Evolutionary conservation across 2,329 filamentous ascomycete species (phyloP), one percentile per base, ranked within the genome.

Genomic region (Paraphaeosphaeria minitans): DNA sequence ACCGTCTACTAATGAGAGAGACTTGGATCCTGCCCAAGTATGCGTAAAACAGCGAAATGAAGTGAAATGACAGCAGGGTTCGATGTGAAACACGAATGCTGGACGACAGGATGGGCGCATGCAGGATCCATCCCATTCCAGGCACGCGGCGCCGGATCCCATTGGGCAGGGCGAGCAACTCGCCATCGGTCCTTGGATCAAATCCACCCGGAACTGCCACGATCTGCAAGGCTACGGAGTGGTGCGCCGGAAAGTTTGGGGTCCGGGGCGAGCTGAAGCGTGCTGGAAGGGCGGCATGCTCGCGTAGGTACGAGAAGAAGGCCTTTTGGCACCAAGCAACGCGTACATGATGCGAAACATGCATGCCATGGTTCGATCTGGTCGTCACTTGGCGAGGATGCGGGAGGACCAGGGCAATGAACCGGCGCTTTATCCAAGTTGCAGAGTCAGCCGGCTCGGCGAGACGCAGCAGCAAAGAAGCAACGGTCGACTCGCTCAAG

Each of bases 361-460:
- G 52, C 52, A 47, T 47, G n/a, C 42, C 39, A 39, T 29, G 29
- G 37, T 53, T 53, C 41, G 37, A 35, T 29, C 27, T 55, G 58
- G 51, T 24, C 41, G 31, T 35, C 27, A 29, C 16, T 4, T 29
- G 24, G 57, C 43, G 41, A 57, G 55, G 42, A 48, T 24, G 21
- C 10, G 39, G n/a, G 46, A 41, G 49, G 37, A 2, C 37, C 31
- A 53, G 41, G 58, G 51, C 53, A 61, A 61, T 57, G 58, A 61
- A 31, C 61, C 61, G 61, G 58, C n/a, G 45, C 37, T 61, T 63
- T 63, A 63, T 61, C 61, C 58, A 63, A 54, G 56, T 29, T 37
- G 48, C 49, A 52, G 49, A 27, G 35, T 39, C 49, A 52, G 49
- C 33, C 19, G 48, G 48, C 21, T 16, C 13, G 8, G 43, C 43